A percentile compares a stretch with the other conserved stretches of the same genome.
Evolutionary conservation across 2,329 filamentous ascomycete species (phyloP).

Genomic region (Talaromyces sp.): DNA sequence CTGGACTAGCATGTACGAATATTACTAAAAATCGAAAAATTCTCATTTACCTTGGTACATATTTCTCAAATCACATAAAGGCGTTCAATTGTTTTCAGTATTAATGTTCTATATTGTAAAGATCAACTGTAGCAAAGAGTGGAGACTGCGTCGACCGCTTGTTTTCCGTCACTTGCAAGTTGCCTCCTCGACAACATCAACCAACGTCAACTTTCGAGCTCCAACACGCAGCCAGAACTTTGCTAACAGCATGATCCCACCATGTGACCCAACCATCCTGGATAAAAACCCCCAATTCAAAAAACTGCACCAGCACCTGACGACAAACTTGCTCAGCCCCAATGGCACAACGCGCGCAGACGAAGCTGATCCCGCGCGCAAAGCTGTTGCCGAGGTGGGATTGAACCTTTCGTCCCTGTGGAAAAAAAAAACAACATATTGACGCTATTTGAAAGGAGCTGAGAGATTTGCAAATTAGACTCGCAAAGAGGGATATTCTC

Average conservation of each 20-base stretch:
- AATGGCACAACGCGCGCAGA: constrained; percentile 35
- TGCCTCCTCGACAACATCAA: background rate
- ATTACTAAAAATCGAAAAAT: background rate
- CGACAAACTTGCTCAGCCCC: constrained; percentile 28
- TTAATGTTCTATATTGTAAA: no score
- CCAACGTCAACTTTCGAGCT: background rate
- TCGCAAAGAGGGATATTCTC: constrained; percentile 29
- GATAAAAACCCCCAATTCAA: constrained; percentile 38
- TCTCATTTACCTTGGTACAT: background rate
- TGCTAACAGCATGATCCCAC: constrained; percentile 34
- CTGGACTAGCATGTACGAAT: background rate
- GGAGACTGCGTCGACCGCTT: background rate
- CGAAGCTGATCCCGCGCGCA: constrained; percentile 23
- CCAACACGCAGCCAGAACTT: background rate
- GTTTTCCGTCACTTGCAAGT: background rate
- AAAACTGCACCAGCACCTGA: constrained; percentile 34
- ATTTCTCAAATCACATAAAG: background rate
- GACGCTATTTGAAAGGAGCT: constrained; percentile 22
- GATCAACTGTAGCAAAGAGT: background rate
- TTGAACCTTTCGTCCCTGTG: background rate
- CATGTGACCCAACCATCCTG: constrained; percentile 33
- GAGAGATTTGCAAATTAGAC: constrained; percentile 25
- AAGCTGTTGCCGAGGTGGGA: constrained; percentile 24
- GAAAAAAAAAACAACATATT: background rate
- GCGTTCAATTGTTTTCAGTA: no score